phyloP scores from a whole-genome alignment of 2,329 filamentous ascomycete genomes.

The Colletotrichum sojae region DNA sequence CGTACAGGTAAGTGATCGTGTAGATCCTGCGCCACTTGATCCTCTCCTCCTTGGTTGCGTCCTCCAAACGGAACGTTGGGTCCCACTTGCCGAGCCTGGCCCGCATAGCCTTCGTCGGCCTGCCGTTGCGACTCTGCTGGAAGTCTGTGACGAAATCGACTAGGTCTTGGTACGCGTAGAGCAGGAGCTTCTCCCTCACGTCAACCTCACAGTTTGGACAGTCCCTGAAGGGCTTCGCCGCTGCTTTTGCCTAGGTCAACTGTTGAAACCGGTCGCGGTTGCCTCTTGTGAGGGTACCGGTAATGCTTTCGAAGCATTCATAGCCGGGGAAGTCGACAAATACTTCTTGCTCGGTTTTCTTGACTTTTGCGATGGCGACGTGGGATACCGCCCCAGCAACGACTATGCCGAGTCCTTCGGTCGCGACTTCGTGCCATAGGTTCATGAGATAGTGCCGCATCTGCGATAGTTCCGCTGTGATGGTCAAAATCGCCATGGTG shows the following conservation, averaged over 20 bases:
- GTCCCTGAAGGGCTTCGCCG: background rate
- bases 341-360: background rate
- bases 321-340: background rate
- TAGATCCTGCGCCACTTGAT: slow-evolving; percentile 62
- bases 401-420: no score
- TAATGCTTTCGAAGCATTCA: background rate
- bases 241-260: background rate
- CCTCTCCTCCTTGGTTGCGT: slow-evolving; percentile 54
- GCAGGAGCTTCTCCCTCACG: slow-evolving; percentile 59
- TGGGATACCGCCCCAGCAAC: no score
- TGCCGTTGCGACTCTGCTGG: slow-evolving; percentile 59
- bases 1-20: slow-evolving; percentile 67
- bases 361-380: background rate
- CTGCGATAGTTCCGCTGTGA: no score
- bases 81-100: slow-evolving; percentile 56
- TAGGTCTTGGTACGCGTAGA: slow-evolving; percentile 59
- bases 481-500: no score
- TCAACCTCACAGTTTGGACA: slow-evolving; percentile 47
- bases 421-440: no score
- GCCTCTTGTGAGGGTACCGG: background rate
- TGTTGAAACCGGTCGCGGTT: background rate
- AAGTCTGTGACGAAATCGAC: slow-evolving; percentile 62
- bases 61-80: slow-evolving; percentile 54
- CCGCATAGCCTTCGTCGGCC: slow-evolving; percentile 61
- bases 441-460: no score